phyloP scores from a whole-genome alignment of 306 rosid species.

The Aeschynomene evenia region DNA sequence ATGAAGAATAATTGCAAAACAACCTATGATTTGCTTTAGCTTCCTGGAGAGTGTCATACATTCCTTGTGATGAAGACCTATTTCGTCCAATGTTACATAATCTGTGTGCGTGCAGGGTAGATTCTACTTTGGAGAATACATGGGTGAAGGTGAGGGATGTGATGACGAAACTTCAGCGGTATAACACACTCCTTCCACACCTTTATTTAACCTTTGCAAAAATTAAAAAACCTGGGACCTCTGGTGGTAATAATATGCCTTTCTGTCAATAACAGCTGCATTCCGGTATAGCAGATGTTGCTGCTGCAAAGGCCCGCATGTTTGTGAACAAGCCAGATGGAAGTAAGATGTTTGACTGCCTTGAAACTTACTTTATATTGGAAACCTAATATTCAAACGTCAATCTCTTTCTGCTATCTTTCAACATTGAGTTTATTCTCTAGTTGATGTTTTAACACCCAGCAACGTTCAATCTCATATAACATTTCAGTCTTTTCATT shows the following conservation, averaged over 20 bases:
- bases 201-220: slow-evolving; percentile 19
- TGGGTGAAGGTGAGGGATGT: slow-evolving; percentile 64
- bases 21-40: slow-evolving; percentile 13
- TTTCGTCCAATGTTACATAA: slow-evolving; percentile 4
- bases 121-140: slow-evolving; percentile 88
- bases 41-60: slow-evolving; percentile 12
- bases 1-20: slow-evolving; percentile 16
- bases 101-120: slow-evolving; percentile 73
- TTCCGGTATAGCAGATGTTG: slow-evolving; percentile 91
- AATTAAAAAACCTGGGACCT: neutral
- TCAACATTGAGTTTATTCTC: neutral
- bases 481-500: neutral
- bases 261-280: slow-evolving; percentile 68
- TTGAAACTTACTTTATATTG: slow-evolving; percentile 10
- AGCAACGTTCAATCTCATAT: neutral
- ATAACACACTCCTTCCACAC: slow-evolving; percentile 9
- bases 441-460: neutral
- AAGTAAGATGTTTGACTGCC: slow-evolving; percentile 53
- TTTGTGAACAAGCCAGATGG: slow-evolving; percentile 99
- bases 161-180: slow-evolving; percentile 80
- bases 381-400: neutral
- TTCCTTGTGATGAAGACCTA: neutral
- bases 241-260: neutral
- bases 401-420: neutral
- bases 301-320: slow-evolving; percentile 99